These are phyloP conservation scores for Crithidia bombi DNA, from an alignment of 208 protist species.

Conservation along the genomic window DNA sequence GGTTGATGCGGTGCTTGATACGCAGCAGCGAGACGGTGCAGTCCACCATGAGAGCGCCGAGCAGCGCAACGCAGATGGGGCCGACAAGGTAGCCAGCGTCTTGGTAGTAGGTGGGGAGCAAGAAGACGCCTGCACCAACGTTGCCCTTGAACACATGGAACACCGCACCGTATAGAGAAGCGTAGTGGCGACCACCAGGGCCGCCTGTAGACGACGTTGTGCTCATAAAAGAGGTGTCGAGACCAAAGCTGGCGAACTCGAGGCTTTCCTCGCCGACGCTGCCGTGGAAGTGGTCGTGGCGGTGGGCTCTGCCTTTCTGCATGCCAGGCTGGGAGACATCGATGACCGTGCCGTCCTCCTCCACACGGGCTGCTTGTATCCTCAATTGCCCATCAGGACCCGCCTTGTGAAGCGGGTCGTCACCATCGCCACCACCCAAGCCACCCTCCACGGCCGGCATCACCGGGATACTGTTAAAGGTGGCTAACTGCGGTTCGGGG, in stretches of 20 bases:
- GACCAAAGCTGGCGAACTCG: slow-evolving; percentile 50
- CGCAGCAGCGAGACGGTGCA: slow-evolving; percentile 65
- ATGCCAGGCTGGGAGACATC: slow-evolving; percentile 20
- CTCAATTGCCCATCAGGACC: neutral
- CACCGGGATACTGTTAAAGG: slow-evolving; percentile 11
- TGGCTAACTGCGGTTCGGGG: slow-evolving; percentile 3
- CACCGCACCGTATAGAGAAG: slow-evolving; percentile 53
- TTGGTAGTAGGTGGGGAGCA: slow-evolving; percentile 80
- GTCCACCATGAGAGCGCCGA: slow-evolving; percentile 80
- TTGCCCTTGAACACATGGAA: slow-evolving; percentile 92
- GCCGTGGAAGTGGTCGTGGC: slow-evolving; percentile 17
- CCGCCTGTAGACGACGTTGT: slow-evolving; percentile 19
- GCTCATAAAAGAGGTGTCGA: slow-evolving; percentile 51
- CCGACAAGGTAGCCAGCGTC: slow-evolving; percentile 72
- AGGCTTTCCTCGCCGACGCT: slow-evolving; percentile 29
- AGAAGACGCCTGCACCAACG: slow-evolving; percentile 83
- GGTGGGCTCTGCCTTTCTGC: neutral
- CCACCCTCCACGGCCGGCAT: slow-evolving; percentile 7
- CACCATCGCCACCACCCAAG: neutral
- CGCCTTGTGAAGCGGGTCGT: slow-evolving; percentile 7
- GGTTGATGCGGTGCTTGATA: slow-evolving; percentile 64
- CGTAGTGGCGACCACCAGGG: slow-evolving; percentile 25
- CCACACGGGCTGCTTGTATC: neutral
- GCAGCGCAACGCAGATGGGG: slow-evolving; percentile 38
- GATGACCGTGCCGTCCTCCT: slow-evolving; percentile 15